These are phyloP conservation scores for Chrysoporthe puriensis DNA, from an alignment of 2,329 filamentous ascomycete genomes.

Conservation along the genomic window DNA sequence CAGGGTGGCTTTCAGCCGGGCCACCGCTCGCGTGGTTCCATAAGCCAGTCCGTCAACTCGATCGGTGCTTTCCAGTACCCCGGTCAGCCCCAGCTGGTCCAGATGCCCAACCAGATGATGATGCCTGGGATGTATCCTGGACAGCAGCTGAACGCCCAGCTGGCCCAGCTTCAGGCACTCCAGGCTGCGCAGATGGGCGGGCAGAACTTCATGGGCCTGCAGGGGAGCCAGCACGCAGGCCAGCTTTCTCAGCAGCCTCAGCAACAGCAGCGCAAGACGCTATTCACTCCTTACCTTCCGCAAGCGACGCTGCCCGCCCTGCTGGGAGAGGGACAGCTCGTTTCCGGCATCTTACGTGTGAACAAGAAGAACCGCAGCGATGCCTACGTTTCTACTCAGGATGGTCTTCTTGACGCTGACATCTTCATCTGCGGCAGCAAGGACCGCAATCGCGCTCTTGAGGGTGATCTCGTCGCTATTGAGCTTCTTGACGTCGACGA, in stretches of 20 bases:
- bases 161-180: slow-evolving; percentile 88
- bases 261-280: slow-evolving; percentile 93
- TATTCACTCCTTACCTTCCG: slow-evolving; percentile 96
- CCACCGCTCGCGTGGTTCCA: slow-evolving; percentile 82
- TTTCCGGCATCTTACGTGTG: slow-evolving; percentile 93
- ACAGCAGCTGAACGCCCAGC: slow-evolving; percentile 87
- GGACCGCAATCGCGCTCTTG: slow-evolving; percentile 93
- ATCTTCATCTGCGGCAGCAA: slow-evolving; percentile 99
- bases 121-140: slow-evolving; percentile 81
- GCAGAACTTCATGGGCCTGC: slow-evolving; percentile 71
- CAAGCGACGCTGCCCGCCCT: slow-evolving; percentile 92
- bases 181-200: slow-evolving; percentile 85
- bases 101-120: slow-evolving; percentile 77
- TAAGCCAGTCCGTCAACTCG: slow-evolving; percentile 81
- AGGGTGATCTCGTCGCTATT: slow-evolving; percentile 93
- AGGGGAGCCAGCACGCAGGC: slow-evolving; percentile 73
- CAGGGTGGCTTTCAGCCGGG: slow-evolving; percentile 85
- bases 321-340: slow-evolving; percentile 87
- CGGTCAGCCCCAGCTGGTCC: slow-evolving; percentile 83
- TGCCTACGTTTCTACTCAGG: slow-evolving; percentile 92
- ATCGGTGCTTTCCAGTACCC: slow-evolving; percentile 90
- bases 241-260: slow-evolving; percentile 71
- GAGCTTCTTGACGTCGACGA: slow-evolving; percentile 98
- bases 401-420: slow-evolving; percentile 86
- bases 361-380: slow-evolving; percentile 99